Evolutionary conservation across 2,329 filamentous ascomycete genomes (phyloP).

Genomic region (Stachybotrys chlorohalonatus): DNA sequence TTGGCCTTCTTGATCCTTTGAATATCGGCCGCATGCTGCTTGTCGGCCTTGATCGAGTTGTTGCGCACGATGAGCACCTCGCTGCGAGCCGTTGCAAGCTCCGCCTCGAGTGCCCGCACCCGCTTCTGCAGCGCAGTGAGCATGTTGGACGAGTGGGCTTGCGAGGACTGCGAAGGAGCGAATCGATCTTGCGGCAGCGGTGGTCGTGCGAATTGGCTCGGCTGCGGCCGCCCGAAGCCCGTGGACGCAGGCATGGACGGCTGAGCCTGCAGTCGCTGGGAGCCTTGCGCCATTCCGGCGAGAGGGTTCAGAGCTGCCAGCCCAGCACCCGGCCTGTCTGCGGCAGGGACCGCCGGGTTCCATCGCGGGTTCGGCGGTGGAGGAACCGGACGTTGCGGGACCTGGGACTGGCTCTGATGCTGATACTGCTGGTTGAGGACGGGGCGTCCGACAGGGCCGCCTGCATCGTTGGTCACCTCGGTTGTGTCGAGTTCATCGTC

Average conservation of each 20-base stretch:
- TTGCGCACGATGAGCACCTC: slow-evolving; percentile 68
- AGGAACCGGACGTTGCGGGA: slow-evolving; percentile 16
- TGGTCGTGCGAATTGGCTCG: slow-evolving; percentile 33
- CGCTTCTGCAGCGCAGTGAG: slow-evolving; percentile 41
- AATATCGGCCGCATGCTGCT: slow-evolving; percentile 48
- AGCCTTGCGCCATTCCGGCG: slow-evolving; percentile 15
- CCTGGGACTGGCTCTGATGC: slow-evolving; percentile 12
- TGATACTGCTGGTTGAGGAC: slow-evolving; percentile 23
- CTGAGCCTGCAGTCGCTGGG: slow-evolving; percentile 20
- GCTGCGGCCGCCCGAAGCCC: slow-evolving; percentile 19
- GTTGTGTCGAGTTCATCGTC: slow-evolving; percentile 51
- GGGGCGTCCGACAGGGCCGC: slow-evolving; percentile 26
- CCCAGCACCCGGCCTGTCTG: slow-evolving; percentile 8
- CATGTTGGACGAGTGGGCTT: slow-evolving; percentile 23
- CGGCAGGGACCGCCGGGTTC: slow-evolving; percentile 22
- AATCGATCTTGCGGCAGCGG: slow-evolving; percentile 15
- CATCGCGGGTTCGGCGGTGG: slow-evolving; percentile 27
- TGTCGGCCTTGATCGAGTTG: slow-evolving; percentile 53
- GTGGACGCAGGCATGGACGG: slow-evolving; percentile 4
- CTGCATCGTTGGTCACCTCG: slow-evolving; percentile 42
- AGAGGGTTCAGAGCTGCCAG: slow-evolving; percentile 6
- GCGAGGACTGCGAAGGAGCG: slow-evolving; percentile 13
- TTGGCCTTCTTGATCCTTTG: slow-evolving; percentile 52
- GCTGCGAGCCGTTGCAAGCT: slow-evolving; percentile 55
- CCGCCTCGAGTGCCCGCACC: slow-evolving; percentile 42